Base-by-base conservation (phyloP, 306 rosid species). In the Inga oerstediana region DNA sequence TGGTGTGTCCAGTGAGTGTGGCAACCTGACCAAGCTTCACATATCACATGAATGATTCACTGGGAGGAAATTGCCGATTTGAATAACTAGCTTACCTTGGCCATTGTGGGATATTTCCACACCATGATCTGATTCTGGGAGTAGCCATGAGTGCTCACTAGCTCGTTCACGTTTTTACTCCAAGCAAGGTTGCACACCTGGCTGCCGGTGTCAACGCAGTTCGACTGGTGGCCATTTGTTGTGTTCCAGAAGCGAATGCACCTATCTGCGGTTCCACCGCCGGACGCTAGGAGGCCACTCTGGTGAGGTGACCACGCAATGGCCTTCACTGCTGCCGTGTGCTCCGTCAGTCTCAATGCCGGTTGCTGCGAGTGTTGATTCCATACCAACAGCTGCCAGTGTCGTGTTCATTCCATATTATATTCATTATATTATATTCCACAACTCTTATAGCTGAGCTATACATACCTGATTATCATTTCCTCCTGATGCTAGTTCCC, bases 171-270 rank as follows among this genome's bases (percentile, higher is more conserved):
- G 80, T 97, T 97, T 86, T 92, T 97, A 85, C 98, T 97, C 99
- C 99, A 97, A 48, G 91, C 91, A 73, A 97, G 99, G 86, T 94
- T 97, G 88, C 99, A 97, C 4, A 97, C 99, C 99, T 97, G 99
- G 92, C 99, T 97, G 24, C 98, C 99, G 1, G 99, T 97, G 92
- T 97, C 99, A 13, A 97, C 75, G 46, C 82, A 67, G 89, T 97
- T 93, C 85, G 92, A 83, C 72, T 94, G 98, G 88, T 94, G 94
- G 30, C 99, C 97, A 35, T 97, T 97, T 72, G 99, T 87, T 3
- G 99, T 97, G 91, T 92, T 97, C 99, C 98, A 97, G 86, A 97
- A 97, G 69, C 99, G 99, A 80, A 97, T 94, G 66, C 98, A 91
- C 88, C 98, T 85, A 85, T 97, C 99, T 9, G 99, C 98, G 22